Base-by-base conservation (phyloP, 306 rosid genomes). In the Ceratonia siliqua region DNA sequence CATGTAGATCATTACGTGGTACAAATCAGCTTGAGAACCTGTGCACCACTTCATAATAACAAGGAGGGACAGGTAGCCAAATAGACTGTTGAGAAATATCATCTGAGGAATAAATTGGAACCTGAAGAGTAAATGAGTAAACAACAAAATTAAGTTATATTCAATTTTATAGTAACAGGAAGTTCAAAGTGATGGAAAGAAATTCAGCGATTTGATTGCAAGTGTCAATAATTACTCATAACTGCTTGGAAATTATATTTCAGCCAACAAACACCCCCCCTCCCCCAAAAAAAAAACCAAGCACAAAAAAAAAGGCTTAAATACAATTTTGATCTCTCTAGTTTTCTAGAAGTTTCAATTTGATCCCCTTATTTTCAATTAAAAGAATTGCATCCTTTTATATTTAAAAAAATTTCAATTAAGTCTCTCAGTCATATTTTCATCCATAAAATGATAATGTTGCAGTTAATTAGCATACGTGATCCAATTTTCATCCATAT, bases 1-100 rank as follows among this genome's bases (percentile, higher is more conserved):
- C 99, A 95, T 95, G 88, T 95, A 92, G 82, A 95, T 95, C 99
- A 95, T 78, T 83, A 89, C 5, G 35, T 95, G 99, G 87, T 95
- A 95, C 78, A 95, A 82, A 82, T 95, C 99, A 41, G 93, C 93
- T 70, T 92, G 78, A 74, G 99, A 95, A 64, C 99, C 99, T 70
- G 92, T 95, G 87, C 85, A 70, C 99, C 99, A 95, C 91, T 95
- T 95, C 79, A 88, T 35, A 79, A 95, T 75, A 69, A 95, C 82
- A 62, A 92, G 96, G 68, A 89, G 81, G 36, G 97, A 90, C 27
- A 95, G 88, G 78, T 95, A 95, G 69, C 98, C 99, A 72, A 95
- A 95, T 63, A 95, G 81, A 86, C 93, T 73, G 86, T 95, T 95
- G 65, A 95, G 88, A 85, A 95, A 95, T 77, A 95, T 90, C 54